Evolutionary conservation across 2,329 filamentous ascomycete species (phyloP), one percentile per base, ranked within the genome.

Genomic region (Penicillium sp.): DNA sequence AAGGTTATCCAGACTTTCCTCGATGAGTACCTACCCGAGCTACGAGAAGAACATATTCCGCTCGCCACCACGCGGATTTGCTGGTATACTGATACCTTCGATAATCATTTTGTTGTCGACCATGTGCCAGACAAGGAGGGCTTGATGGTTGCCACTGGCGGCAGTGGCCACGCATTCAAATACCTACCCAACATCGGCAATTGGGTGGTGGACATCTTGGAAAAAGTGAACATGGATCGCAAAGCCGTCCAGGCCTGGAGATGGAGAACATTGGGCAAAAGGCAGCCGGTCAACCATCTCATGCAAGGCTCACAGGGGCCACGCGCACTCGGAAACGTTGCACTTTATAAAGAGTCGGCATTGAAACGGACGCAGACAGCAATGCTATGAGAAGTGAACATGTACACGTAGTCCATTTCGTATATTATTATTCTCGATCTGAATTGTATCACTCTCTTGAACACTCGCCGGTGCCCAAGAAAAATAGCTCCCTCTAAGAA

Each of bases 21-120:
- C 0, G 59, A 69, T 3, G 68, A 73, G 7, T 76, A 76, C 50
- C 62, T 81, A 2, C 79, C 79, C 0, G 79, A 81, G 39, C 63
- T 82, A 3, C 56, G 45, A 26, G 61, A 60, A 2, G 44, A 70
- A 3, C 71, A 72, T 1, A 68, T 79, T 5, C 16, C 33, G n/a
- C 6, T 36, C 6, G n/a, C n/a, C 23, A 72, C 73, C 14, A 80
- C 75, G 0, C 77, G 74, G 53, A 77, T 80, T 11, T 86, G 79
- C 67, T 84, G 77, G 79, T 85, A 86, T 61, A 83, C 77, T 0
- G 83, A 86, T 59, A 83, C 80, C 0, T 78, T 77, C 1, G 74
- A 77, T 14, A 82, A 83, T 28, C 79, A 84, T 50, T 85, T 82
- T 61, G 70, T 86, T 4, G 77, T 86, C 43, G 75, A 79, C 34